Base-by-base conservation (phyloP, 176 grass and related monocot genomes). In the maize (Zea mays) region DNA sequence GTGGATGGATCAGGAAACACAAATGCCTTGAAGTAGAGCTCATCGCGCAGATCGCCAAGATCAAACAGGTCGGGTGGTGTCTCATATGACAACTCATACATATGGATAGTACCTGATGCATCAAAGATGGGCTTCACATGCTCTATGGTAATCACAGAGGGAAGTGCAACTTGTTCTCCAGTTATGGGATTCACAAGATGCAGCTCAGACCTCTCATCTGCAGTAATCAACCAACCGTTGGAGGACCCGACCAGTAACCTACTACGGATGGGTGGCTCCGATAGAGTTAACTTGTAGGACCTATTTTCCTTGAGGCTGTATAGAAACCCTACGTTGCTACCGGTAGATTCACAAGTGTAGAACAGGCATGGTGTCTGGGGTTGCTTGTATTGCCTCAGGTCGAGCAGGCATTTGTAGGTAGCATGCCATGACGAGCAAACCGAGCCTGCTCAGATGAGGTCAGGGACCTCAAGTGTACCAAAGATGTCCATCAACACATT, bases 161-260 rank as follows among this genome's bases (percentile, higher is more conserved):
- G 27, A 27, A 27, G 27, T 27, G 27, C 27, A 27, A 27, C 27
- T 27, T 27, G 27, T 27, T 27, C 27, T 27, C 70, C 15, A 12
- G 49, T 73, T 35, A 73, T 39, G 8, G 70, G 70, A 55, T 73
- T 73, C 35, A 73, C 8, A 73, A 73, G 70, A 15, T 55, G 70
- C 70, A 73, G 13, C 70, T 73, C 49, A 38, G 70, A 55, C 35
- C 8, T 36, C 35, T 73, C 70, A 73, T 73, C 70, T 5, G 49
- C 70, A 39, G 70, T 27, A 27, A 27, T 27, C 27, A 27, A 27
- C 27, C 27, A 27, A 27, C 27, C 1, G 27, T 27, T 27, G 1
- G 45, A 44, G 42, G 42, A 44, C 5, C 68, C 15, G 45, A 71
- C 4, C 7, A 50, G 21, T 21, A 17, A 71, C 68, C 68, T 49